Percentiles rank a stretch among this genome's conserved stretches.
Evolutionary conservation across 768 basidiomycete species (phyloP).

Genomic region (Leccinellum albellum): DNA sequence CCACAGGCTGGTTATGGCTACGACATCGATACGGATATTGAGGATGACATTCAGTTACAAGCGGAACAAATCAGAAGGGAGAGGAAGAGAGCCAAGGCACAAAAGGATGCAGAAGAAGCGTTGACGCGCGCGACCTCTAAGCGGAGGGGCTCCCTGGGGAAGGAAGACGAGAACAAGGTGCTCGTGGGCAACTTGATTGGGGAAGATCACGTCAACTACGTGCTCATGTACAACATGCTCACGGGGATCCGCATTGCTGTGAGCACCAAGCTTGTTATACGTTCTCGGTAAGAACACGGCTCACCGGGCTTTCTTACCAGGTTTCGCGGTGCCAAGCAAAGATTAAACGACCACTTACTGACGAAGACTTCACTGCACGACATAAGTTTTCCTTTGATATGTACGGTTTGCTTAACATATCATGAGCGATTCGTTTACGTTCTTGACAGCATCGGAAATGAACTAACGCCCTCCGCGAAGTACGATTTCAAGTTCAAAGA

Average conservation of each 20-base stretch:
- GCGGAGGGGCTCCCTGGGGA: constrained; percentile 21
- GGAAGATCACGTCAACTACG: constrained; percentile 98
- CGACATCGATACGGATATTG: constrained; percentile 37
- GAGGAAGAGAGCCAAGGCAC: constrained; percentile 69
- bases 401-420: constrained; percentile 39
- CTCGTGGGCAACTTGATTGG: constrained; percentile 94
- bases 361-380: constrained; percentile 81
- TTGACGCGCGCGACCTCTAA: constrained; percentile 36
- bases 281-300: background rate
- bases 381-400: constrained; percentile 99
- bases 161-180: constrained; percentile 49
- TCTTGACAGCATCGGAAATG: constrained; percentile 79
- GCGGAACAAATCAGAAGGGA: constrained; percentile 85
- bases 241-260: constrained; percentile 96
- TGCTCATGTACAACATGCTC: constrained; percentile 99
- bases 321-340: constrained; percentile 97
- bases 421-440: background rate
- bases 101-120: constrained; percentile 58
- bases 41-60: constrained; percentile 75
- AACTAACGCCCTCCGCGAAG: constrained; percentile 93
- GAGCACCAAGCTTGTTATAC: constrained; percentile 26
- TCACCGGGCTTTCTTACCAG: constrained; percentile 36
- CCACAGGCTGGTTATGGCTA: constrained; percentile 34
- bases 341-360: constrained; percentile 76
- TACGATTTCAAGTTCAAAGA: constrained; percentile 99